phyloP scores from a whole-genome alignment of 768 basidiomycete species.

The Mycena indigotica region DNA sequence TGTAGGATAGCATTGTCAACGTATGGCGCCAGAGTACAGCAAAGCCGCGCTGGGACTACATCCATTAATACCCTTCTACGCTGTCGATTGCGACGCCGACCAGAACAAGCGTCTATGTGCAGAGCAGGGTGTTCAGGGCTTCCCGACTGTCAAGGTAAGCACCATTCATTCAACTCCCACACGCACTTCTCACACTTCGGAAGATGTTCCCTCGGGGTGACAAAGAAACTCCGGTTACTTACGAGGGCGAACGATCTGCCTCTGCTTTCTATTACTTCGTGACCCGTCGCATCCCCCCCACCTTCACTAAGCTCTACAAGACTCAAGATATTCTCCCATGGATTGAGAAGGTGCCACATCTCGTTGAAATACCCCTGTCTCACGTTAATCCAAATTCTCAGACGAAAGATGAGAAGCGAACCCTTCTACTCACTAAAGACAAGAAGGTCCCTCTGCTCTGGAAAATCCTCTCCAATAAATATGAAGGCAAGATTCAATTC shows the following conservation, averaged over 20 bases:
- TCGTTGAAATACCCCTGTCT: no score
- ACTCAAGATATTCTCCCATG: slow-evolving; percentile 63
- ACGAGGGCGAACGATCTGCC: slow-evolving; percentile 73
- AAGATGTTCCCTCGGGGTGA: slow-evolving; percentile 83
- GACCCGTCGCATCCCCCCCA: slow-evolving; percentile 70
- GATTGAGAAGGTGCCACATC: slow-evolving; percentile 59
- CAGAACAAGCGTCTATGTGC: slow-evolving; percentile 82
- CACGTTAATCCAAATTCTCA: background rate
- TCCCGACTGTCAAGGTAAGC: slow-evolving; percentile 86
- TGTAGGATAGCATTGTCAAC: slow-evolving; percentile 76
- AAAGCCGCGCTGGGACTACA: slow-evolving; percentile 78
- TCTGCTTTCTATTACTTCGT: slow-evolving; percentile 77
- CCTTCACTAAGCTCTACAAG: slow-evolving; percentile 61
- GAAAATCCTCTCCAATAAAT: slow-evolving; percentile 78
- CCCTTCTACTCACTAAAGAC: slow-evolving; percentile 73
- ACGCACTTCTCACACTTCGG: slow-evolving; percentile 6
- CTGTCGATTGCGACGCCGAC: slow-evolving; percentile 88
- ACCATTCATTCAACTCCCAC: background rate
- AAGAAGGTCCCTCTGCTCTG: slow-evolving; percentile 78
- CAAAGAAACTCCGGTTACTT: slow-evolving; percentile 60
- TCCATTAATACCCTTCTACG: slow-evolving; percentile 86
- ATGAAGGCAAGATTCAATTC: slow-evolving; percentile 61
- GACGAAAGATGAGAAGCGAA: slow-evolving; percentile 40
- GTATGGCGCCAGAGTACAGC: slow-evolving; percentile 81
- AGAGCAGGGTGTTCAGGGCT: slow-evolving; percentile 85